phyloP scores from a whole-genome alignment of 176 grass and related monocot genomes.

The Saccharum officinarum region DNA sequence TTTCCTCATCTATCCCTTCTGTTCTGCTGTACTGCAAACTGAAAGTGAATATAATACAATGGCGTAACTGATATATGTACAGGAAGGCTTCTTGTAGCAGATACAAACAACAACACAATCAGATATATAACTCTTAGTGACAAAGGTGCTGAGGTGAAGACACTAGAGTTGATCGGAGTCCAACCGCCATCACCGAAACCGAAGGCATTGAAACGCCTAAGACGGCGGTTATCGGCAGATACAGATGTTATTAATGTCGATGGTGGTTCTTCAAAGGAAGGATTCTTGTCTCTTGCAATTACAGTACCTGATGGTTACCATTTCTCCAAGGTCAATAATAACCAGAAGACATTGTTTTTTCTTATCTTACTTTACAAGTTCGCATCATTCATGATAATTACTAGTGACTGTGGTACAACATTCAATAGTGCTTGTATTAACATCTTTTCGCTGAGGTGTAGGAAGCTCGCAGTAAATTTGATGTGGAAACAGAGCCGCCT shows the following conservation, averaged over 20 bases:
- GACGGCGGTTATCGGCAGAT: constrained; percentile 68
- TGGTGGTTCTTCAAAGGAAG: constrained; percentile 82
- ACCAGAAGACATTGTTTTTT: constrained; percentile 1
- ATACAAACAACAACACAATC: constrained; percentile 95
- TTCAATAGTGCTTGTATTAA: constrained; percentile 20
- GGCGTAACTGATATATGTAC: constrained; percentile 37
- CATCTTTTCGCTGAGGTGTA: constrained; percentile 34
- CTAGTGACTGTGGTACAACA: constrained; percentile 18
- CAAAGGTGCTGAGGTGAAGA: constrained; percentile 63
- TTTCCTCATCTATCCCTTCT: background rate
- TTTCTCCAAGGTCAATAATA: constrained; percentile 84
- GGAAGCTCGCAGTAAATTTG: constrained; percentile 94
- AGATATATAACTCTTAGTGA: constrained; percentile 75
- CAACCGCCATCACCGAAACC: constrained; percentile 62
- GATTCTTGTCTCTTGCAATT: constrained; percentile 74
- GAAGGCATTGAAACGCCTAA: constrained; percentile 78
- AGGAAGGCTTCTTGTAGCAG: constrained; percentile 90
- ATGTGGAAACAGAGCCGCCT: constrained; percentile 77
- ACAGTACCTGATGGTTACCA: constrained; percentile 90
- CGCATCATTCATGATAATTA: constrained; percentile 6
- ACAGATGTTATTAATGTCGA: constrained; percentile 75
- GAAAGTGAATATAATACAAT: constrained; percentile 7
- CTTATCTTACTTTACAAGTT: constrained; percentile 18
- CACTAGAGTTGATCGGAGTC: constrained; percentile 80
- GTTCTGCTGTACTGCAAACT: background rate